Conservation (phyloP, 1,139 yeast genomes). For the Suhomyces anneliseae region DNA sequence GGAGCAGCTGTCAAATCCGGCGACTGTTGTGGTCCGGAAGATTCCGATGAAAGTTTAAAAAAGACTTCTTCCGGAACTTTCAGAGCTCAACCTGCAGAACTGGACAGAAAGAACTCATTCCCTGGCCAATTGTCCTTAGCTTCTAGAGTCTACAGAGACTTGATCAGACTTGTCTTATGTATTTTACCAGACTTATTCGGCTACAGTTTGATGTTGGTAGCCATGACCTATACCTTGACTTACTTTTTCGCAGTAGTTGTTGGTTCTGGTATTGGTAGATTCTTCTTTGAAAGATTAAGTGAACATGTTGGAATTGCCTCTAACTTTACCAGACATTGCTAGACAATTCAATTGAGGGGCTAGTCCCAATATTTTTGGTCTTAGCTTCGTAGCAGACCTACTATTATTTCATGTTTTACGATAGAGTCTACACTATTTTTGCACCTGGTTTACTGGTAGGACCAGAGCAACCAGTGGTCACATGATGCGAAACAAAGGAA, state of each 20-base stretch:
- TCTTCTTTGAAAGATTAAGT: slow-evolving; percentile 59
- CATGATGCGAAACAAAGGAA: too few species aligned
- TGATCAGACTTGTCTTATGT: slow-evolving; percentile 52
- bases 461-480: too few species aligned
- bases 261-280: slow-evolving; percentile 69
- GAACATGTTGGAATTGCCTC: slow-evolving; percentile 27
- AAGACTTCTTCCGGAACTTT: slow-evolving; percentile 9
- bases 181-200: slow-evolving; percentile 66
- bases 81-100: slow-evolving; percentile 4
- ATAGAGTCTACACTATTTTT: too few species aligned
- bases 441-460: too few species aligned
- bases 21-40: slow-evolving; percentile 17
- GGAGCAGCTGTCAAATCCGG: background rate
- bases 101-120: slow-evolving; percentile 7
- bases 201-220: slow-evolving; percentile 73
- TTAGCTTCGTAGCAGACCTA: too few species aligned
- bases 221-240: slow-evolving; percentile 64
- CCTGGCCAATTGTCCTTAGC: slow-evolving; percentile 18
- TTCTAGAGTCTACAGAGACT: slow-evolving; percentile 46
- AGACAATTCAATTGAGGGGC: background rate
- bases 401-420: too few species aligned
- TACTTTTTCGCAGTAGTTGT: slow-evolving; percentile 72
- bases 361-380: background rate
- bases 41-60: slow-evolving; percentile 9
- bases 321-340: slow-evolving; percentile 13